phyloP scores from a whole-genome alignment of 2,329 filamentous ascomycete genomes.

The Colletotrichum sp. region DNA sequence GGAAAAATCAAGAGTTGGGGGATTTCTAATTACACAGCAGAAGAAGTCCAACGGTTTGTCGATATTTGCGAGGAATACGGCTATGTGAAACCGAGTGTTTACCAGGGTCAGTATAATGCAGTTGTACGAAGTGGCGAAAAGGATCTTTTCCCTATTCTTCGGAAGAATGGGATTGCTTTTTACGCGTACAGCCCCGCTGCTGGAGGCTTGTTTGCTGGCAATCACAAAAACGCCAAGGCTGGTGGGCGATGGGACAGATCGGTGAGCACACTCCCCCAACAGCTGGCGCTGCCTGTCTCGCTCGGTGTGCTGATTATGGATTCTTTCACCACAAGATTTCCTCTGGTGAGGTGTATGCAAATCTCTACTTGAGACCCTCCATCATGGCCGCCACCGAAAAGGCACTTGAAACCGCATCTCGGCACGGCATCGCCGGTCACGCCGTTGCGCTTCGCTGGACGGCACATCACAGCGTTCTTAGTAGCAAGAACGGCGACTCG shows the following conservation, averaged over 20 bases:
- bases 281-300: not conserved
- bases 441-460: conserved; percentile 47
- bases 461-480: conserved; percentile 37
- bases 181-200: conserved; percentile 46
- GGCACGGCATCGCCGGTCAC: conserved; percentile 41
- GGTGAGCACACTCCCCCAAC: conserved; percentile 14
- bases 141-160: conserved; percentile 45
- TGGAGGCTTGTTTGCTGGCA: conserved; percentile 23
- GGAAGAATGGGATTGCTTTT: conserved; percentile 46
- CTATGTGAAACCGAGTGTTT: conserved; percentile 47
- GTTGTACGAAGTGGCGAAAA: conserved; percentile 45
- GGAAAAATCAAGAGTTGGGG: conserved; percentile 52
- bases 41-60: conserved; percentile 47
- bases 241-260: conserved; percentile 28
- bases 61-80: conserved; percentile 45
- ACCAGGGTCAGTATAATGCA: conserved; percentile 53
- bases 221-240: conserved; percentile 21
- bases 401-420: conserved; percentile 28
- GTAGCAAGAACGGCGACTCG: conserved; percentile 34
- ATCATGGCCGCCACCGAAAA: conserved; percentile 30
- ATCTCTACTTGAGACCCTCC: conserved; percentile 29
- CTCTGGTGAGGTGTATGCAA: conserved; percentile 27
- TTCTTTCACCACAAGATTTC: not conserved
- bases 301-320: not conserved
- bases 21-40: conserved; percentile 48